phyloP scores from a whole-genome alignment of 2,329 filamentous ascomycete species.

The Esteya vermicola region DNA sequence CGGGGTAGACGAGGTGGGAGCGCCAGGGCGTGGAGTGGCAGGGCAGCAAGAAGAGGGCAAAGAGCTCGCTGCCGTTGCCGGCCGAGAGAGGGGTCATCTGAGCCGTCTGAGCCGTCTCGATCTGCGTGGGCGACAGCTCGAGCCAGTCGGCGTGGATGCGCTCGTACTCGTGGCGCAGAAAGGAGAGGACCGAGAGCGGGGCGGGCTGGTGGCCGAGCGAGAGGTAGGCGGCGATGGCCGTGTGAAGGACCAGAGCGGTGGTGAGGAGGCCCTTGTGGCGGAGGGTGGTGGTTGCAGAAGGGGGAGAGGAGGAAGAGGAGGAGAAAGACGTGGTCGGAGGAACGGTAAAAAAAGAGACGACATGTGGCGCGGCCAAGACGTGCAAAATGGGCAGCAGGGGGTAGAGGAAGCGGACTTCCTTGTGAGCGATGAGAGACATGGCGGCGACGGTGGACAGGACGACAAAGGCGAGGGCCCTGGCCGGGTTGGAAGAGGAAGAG shows the following conservation, averaged over 20 bases:
- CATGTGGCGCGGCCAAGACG: constrained; percentile 56
- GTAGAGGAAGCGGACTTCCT: constrained; percentile 95
- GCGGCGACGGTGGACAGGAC: constrained; percentile 43
- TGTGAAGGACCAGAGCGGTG: constrained; percentile 48
- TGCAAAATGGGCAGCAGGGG: constrained; percentile 80
- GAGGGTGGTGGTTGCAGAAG: constrained; percentile 11
- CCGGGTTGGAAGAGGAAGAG: constrained; percentile 15
- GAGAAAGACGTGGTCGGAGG: constrained; percentile 8
- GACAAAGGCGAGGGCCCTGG: constrained; percentile 23
- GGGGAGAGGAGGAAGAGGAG: constrained; percentile 13
- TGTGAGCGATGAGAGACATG: constrained; percentile 77
- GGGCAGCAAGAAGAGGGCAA: constrained; percentile 77
- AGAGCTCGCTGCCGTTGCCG: constrained; percentile 29
- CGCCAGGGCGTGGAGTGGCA: constrained; percentile 96
- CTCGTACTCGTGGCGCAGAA: constrained; percentile 63
- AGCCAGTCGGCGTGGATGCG: constrained; percentile 31
- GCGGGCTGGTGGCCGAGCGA: constrained; percentile 69
- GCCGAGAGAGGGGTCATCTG: constrained; percentile 12
- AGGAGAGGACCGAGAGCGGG: constrained; percentile 57
- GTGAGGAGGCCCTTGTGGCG: constrained; percentile 43
- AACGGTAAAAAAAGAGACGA: constrained; percentile 50
- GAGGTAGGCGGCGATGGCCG: constrained; percentile 60
- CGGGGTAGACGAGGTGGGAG: constrained; percentile 64
- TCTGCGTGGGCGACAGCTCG: constrained; percentile 11
- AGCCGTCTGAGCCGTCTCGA: constrained; percentile 18